Conservation (phyloP, 345 rosid genomes). For the Gossypium mustelinum region DNA sequence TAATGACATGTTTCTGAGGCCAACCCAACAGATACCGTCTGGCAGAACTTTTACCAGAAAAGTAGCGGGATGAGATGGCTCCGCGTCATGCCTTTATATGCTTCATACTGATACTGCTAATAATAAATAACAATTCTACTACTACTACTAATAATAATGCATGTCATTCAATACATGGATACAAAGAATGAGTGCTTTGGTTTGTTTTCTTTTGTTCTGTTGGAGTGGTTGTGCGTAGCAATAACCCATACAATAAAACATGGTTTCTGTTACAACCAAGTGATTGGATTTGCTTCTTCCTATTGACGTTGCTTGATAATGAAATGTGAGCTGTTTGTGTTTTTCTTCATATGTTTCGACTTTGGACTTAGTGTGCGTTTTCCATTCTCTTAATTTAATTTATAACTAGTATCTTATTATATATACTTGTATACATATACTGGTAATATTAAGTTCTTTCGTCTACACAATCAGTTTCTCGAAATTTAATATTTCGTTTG, state of each 20-base stretch:
- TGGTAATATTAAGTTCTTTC: too few species aligned
- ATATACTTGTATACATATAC: too few species aligned
- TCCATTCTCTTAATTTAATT: too few species aligned
- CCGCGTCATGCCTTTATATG: background rate
- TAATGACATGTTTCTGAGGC: slow-evolving; percentile 44
- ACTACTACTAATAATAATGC: background rate
- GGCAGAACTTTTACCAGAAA: slow-evolving; percentile 9
- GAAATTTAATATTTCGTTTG: too few species aligned
- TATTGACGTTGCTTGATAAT: background rate
- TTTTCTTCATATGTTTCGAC: background rate
- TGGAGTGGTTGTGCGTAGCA: background rate
- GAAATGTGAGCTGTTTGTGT: background rate
- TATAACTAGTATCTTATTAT: too few species aligned
- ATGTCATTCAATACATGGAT: background rate
- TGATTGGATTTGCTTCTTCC: background rate
- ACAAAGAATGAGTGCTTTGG: background rate
- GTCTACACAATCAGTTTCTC: too few species aligned
- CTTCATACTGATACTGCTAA: background rate
- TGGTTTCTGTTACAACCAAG: background rate
- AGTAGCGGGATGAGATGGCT: slow-evolving; percentile 31
- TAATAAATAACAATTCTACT: too few species aligned
- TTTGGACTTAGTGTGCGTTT: too few species aligned
- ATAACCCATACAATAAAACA: background rate
- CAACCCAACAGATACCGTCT: slow-evolving; percentile 18
- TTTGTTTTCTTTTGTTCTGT: background rate